phyloP scores from a whole-genome alignment of 495 filamentous ascomycete genomes.

The Penicillium mononematosum region DNA sequence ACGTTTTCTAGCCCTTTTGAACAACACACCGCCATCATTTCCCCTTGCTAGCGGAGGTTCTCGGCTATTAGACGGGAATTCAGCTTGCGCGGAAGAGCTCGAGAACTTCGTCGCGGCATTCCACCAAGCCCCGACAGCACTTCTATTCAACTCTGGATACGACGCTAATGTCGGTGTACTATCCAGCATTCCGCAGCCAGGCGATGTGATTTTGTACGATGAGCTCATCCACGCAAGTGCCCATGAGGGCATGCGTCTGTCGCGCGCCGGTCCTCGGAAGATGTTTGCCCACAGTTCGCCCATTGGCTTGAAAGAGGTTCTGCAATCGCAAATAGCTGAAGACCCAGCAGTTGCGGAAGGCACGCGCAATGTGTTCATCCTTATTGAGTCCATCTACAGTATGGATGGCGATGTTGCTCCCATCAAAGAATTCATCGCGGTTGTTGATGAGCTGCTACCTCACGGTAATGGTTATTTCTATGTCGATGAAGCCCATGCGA shows the following conservation, averaged over 20 bases:
- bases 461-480: conserved; percentile 62
- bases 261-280: conserved; percentile 48
- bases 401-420: conserved; percentile 81
- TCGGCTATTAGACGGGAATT: conserved; percentile 63
- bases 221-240: conserved; percentile 74
- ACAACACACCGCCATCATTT: conserved; percentile 30
- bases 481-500: conserved; percentile 78
- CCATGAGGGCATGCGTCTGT: conserved; percentile 74
- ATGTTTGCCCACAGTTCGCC: conserved; percentile 65
- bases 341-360: conserved; percentile 35
- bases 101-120: conserved; percentile 65
- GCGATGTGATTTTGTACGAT: conserved; percentile 71
- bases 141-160: conserved; percentile 78
- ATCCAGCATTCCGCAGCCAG: conserved; percentile 62
- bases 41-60: conserved; percentile 47
- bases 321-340: conserved; percentile 34
- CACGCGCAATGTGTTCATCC: conserved; percentile 55
- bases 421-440: conserved; percentile 54
- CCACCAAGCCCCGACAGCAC: conserved; percentile 59
- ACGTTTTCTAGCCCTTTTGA: conserved; percentile 33
- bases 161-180: conserved; percentile 75
- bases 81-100: conserved; percentile 57
- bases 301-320: conserved; percentile 36
- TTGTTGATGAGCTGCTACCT: conserved; percentile 57
- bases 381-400: conserved; percentile 74